phyloP scores from a whole-genome alignment of 306 rosid species.

The Dalbergia oliveri region DNA sequence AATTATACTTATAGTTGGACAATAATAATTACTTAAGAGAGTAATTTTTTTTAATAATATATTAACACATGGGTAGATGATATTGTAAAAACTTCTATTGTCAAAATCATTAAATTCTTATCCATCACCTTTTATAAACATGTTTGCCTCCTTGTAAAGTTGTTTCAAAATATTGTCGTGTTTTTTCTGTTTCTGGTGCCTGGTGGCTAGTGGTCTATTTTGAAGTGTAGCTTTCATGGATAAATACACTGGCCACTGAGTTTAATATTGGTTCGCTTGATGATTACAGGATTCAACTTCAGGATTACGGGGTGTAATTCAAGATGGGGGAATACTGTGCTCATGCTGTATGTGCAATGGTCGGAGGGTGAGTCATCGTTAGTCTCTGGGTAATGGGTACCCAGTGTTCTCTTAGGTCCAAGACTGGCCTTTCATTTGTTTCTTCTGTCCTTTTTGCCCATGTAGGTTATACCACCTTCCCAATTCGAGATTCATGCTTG shows the following conservation, averaged over 20 bases:
- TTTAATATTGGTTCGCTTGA: slow-evolving; percentile 29
- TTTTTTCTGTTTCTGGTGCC: background rate
- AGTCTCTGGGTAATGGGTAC: slow-evolving; percentile 38
- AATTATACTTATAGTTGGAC: background rate
- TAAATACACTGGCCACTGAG: slow-evolving; percentile 4
- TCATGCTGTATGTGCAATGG: slow-evolving; percentile 80
- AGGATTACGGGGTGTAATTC: slow-evolving; percentile 81
- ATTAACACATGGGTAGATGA: background rate
- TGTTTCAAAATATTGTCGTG: slow-evolving; percentile 9
- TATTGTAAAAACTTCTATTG: background rate
- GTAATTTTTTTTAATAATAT: background rate
- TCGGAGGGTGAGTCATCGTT: slow-evolving; percentile 72
- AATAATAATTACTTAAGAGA: background rate
- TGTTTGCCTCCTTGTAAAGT: background rate
- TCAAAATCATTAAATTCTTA: background rate
- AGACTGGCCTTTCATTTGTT: slow-evolving; percentile 40
- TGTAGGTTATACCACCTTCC: slow-evolving; percentile 91
- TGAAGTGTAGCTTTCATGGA: background rate
- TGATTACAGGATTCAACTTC: slow-evolving; percentile 73
- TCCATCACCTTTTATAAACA: background rate
- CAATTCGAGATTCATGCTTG: slow-evolving; percentile 99
- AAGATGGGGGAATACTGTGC: slow-evolving; percentile 90
- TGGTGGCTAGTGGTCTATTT: background rate
- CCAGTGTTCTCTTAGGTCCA: slow-evolving; percentile 40
- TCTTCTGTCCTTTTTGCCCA: slow-evolving; percentile 16